These are phyloP conservation scores for Trichosporon asahii DNA, from an alignment of 1,284 basidiomycete genomes.

Conservation along the genomic window DNA sequence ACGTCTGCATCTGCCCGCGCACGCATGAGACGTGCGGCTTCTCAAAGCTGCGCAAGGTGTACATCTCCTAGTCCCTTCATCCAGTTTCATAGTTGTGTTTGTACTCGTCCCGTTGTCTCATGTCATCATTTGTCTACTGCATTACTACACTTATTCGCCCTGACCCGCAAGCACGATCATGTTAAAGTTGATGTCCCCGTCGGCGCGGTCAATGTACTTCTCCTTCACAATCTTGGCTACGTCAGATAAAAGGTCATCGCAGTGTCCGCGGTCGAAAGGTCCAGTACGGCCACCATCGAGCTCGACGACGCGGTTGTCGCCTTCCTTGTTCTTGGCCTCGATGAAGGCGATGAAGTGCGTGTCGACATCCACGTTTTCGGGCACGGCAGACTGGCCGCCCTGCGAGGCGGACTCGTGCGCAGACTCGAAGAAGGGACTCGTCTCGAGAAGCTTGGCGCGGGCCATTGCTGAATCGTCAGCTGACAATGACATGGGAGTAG, in stretches of 20 bases:
- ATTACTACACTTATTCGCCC: constrained; percentile 20
- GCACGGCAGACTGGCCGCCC: constrained; percentile 63
- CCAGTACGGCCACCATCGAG: constrained; percentile 70
- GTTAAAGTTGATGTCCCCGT: constrained; percentile 49
- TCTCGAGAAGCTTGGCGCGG: constrained; percentile 69
- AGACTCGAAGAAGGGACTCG: constrained; percentile 67
- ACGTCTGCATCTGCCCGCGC: constrained; percentile 74
- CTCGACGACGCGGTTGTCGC: constrained; percentile 64
- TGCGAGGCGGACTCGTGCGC: constrained; percentile 70
- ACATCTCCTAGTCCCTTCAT: constrained; percentile 50
- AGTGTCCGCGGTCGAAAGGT: constrained; percentile 72
- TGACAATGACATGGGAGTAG: neutral
- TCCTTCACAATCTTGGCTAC: constrained; percentile 66
- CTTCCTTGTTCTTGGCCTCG: constrained; percentile 54
- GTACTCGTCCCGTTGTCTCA: neutral
- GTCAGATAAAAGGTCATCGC: constrained; percentile 64
- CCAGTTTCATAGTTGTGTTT: neutral
- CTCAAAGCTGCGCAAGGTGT: constrained; percentile 73
- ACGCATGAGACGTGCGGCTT: constrained; percentile 67
- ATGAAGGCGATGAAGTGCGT: constrained; percentile 85
- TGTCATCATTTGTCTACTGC: neutral
- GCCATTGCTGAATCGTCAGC: constrained; percentile 53
- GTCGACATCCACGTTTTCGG: constrained; percentile 59
- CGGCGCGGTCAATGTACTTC: constrained; percentile 58
- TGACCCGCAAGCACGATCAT: constrained; percentile 51